A percentile compares a stretch with the other conserved stretches of the same genome.
Evolutionary conservation across 2,329 filamentous ascomycete genomes (phyloP).

Genomic region (Rhexocercosporidium sp.): DNA sequence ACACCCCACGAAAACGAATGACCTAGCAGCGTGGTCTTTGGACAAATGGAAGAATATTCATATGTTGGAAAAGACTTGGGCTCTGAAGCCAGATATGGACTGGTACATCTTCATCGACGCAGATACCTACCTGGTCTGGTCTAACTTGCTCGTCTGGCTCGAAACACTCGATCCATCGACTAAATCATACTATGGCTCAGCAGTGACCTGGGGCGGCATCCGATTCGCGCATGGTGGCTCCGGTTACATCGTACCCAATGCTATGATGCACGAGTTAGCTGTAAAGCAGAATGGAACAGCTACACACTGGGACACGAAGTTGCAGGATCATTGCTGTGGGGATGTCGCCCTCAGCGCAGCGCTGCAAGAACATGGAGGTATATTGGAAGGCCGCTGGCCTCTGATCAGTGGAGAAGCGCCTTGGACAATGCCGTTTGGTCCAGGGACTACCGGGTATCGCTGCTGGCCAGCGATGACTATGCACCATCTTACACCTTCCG

Average conservation of each 20-base stretch:
- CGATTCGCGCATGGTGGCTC: constrained; percentile 61
- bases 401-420: constrained; percentile 61
- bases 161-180: constrained; percentile 35
- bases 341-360: constrained; percentile 55
- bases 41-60: constrained; percentile 68
- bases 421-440: constrained; percentile 52
- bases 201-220: constrained; percentile 49
- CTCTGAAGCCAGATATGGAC: constrained; percentile 56
- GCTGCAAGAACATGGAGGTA: constrained; percentile 51
- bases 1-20: constrained; percentile 37
- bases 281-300: constrained; percentile 50
- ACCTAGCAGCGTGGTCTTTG: constrained; percentile 54
- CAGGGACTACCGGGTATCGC: constrained; percentile 51
- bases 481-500: constrained; percentile 56
- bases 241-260: constrained; percentile 57
- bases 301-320: constrained; percentile 51
- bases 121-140: constrained; percentile 62
- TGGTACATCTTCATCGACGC: constrained; percentile 66
- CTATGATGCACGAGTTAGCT: constrained; percentile 54
- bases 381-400: constrained; percentile 51
- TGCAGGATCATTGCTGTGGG: constrained; percentile 54
- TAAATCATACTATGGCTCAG: constrained; percentile 56
- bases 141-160: constrained; percentile 48
- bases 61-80: constrained; percentile 59
- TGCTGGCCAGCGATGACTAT: constrained; percentile 60